A percentile compares a stretch with the other conserved stretches of the same genome.
Conservation (phyloP, 257 asterid species). For the Plectranthus barbatus region DNA sequence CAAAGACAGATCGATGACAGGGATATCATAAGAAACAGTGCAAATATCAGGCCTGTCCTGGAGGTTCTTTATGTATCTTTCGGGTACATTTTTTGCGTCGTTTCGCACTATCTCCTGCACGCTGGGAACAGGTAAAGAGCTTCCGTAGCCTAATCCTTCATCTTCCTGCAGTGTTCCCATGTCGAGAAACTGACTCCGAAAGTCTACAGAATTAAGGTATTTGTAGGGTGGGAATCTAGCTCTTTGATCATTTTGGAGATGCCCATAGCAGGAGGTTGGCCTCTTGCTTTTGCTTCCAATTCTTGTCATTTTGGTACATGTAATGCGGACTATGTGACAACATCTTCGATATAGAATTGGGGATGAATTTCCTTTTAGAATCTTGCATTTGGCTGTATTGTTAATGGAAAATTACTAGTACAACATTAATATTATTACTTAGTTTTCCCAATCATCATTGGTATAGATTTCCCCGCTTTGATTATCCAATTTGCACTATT, state of each 20-base stretch:
- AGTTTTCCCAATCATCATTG: too few relatives aligned
- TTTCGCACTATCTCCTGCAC: slow-evolving; percentile 40
- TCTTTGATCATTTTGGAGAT: not conserved
- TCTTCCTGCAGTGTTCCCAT: slow-evolving; percentile 22
- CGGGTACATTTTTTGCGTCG: slow-evolving; percentile 23
- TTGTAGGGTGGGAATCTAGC: not conserved
- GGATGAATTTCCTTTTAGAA: too few relatives aligned
- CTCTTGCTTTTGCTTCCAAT: not conserved
- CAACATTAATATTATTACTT: not conserved
- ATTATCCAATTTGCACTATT: not conserved
- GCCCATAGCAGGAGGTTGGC: not conserved
- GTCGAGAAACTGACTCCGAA: not conserved
- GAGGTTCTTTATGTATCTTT: slow-evolving; percentile 18
- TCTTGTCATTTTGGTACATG: not conserved
- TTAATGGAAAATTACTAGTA: not conserved
- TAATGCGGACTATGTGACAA: not conserved
- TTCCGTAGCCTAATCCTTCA: slow-evolving; percentile 25
- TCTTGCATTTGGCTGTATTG: not conserved
- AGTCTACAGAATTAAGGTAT: not conserved
- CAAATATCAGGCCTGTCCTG: slow-evolving; percentile 30
- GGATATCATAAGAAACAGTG: slow-evolving; percentile 20
- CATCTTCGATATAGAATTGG: not conserved
- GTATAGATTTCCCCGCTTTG: not conserved
- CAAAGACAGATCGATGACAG: slow-evolving; percentile 28
- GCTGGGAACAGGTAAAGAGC: slow-evolving; percentile 37